These are phyloP conservation scores for Strigomonas culicis DNA, from an alignment of 208 protist genomes.

Conservation along the genomic window DNA sequence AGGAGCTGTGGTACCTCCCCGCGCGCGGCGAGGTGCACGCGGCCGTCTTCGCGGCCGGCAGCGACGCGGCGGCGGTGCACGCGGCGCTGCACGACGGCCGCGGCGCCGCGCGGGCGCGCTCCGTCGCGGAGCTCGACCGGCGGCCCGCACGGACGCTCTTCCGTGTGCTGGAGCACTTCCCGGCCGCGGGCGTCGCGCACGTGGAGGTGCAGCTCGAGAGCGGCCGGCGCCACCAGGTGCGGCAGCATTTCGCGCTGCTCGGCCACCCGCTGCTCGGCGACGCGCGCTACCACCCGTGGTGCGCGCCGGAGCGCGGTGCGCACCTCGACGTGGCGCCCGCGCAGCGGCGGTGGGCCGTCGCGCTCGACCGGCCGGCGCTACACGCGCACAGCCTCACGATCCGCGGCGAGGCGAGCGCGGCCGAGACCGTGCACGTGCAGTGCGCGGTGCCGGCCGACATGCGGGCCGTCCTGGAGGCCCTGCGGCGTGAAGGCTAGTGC, in stretches of 20 bases:
- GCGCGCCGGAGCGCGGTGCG: constrained; percentile 1
- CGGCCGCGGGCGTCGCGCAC: constrained; percentile 40
- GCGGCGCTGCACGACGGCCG: background rate
- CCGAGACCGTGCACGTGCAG: constrained; percentile 38
- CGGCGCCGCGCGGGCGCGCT: background rate
- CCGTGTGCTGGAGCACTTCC: constrained; percentile 64
- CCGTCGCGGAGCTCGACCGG: constrained; percentile 23
- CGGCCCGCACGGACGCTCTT: constrained; percentile 53
- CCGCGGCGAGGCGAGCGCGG: constrained; percentile 9
- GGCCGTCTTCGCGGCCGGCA: constrained; percentile 35
- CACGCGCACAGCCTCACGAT: constrained; percentile 36
- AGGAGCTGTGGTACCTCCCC: constrained; percentile 30
- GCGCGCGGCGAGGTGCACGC: constrained; percentile 25
- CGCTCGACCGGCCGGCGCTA: constrained; percentile 27
- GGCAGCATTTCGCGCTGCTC: constrained; percentile 73
- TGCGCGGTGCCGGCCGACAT: constrained; percentile 53
- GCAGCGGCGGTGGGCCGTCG: constrained; percentile 3
- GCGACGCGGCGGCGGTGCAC: background rate
- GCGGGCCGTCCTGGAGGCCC: constrained; percentile 27
- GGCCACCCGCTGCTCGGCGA: constrained; percentile 70
- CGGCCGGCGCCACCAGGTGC: constrained; percentile 78
- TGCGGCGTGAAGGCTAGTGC: constrained; percentile 20
- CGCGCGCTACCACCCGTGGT: constrained; percentile 40
- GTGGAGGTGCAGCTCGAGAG: constrained; percentile 55
- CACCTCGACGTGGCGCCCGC: background rate